Conservation (phyloP, 129 eudicot genomes). For the Deinandra increscens region DNA sequence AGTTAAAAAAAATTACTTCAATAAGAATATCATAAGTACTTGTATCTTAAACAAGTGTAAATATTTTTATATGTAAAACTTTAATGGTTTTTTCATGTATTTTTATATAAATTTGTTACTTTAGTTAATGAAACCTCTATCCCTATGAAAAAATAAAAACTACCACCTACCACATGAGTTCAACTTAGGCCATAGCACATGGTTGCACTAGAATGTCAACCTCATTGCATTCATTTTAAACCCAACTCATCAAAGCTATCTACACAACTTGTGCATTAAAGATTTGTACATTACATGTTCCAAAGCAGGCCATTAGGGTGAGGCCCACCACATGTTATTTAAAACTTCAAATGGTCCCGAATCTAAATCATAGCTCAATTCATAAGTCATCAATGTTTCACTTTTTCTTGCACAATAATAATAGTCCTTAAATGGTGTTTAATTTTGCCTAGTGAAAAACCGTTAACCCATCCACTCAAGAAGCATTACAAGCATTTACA, state of each 20-base stretch:
- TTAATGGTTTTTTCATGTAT: too few relatives aligned
- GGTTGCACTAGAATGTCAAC: constrained; percentile 18
- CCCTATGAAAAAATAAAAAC: neutral
- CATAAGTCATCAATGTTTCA: constrained; percentile 24
- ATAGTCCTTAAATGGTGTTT: neutral
- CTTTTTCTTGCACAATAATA: constrained; percentile 18
- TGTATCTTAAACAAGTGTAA: too few relatives aligned
- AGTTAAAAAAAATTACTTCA: too few relatives aligned
- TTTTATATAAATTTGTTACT: neutral
- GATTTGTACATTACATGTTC: constrained; percentile 6
- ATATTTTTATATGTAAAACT: too few relatives aligned
- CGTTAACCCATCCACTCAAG: too few relatives aligned
- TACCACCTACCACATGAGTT: constrained; percentile 22
- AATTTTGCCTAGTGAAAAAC: too few relatives aligned
- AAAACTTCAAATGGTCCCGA: constrained; percentile 25
- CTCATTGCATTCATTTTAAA: constrained; percentile 10
- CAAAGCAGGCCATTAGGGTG: neutral
- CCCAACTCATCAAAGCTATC: too few relatives aligned
- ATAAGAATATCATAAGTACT: too few relatives aligned
- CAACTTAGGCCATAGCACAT: constrained; percentile 12
- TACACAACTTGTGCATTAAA: constrained; percentile 7
- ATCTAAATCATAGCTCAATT: constrained; percentile 15
- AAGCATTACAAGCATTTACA: too few relatives aligned
- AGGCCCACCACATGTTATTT: constrained; percentile 9
- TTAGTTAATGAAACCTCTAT: neutral